A percentile compares a stretch with the other conserved stretches of the same genome.
Evolutionary conservation across 495 filamentous ascomycete genomes (phyloP).

Genomic region (Filosporella fistucella): DNA sequence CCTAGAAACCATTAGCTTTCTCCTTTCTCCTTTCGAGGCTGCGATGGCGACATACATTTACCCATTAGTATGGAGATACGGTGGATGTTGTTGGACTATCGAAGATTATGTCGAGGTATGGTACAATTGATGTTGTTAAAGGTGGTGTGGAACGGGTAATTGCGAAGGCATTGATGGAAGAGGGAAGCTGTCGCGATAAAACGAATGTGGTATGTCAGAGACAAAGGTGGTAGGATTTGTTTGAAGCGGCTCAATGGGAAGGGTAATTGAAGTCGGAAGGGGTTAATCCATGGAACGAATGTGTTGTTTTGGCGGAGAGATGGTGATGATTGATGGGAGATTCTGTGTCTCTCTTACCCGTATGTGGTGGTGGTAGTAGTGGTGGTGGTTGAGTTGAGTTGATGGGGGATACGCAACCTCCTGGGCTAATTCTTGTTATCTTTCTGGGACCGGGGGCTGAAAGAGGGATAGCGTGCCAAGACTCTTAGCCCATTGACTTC

Average conservation of each 20-base stretch:
- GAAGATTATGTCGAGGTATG: too few relatives aligned
- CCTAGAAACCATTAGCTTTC: constrained; percentile 11
- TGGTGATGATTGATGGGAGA: background rate
- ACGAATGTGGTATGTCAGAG: constrained; percentile 15
- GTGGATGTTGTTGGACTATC: too few relatives aligned
- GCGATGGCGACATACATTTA: constrained; percentile 23
- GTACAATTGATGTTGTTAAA: constrained; percentile 6
- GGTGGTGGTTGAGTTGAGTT: background rate
- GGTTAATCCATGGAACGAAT: background rate
- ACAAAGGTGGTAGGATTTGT: background rate
- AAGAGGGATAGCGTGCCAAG: background rate
- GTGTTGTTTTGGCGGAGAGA: background rate
- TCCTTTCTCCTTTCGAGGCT: background rate
- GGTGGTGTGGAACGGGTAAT: constrained; percentile 14
- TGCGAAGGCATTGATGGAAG: constrained; percentile 16
- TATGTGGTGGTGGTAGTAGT: background rate
- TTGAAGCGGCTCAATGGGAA: background rate
- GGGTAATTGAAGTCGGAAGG: too few relatives aligned
- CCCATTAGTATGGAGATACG: constrained; percentile 21
- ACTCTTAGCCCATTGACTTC: too few relatives aligned
- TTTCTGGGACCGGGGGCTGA: too few relatives aligned
- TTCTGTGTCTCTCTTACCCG: background rate
- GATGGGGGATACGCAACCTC: background rate
- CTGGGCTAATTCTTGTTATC: background rate
- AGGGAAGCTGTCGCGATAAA: background rate